Base-by-base conservation (phyloP, 257 asterid genomes). In the Nicotiana paniculata region DNA sequence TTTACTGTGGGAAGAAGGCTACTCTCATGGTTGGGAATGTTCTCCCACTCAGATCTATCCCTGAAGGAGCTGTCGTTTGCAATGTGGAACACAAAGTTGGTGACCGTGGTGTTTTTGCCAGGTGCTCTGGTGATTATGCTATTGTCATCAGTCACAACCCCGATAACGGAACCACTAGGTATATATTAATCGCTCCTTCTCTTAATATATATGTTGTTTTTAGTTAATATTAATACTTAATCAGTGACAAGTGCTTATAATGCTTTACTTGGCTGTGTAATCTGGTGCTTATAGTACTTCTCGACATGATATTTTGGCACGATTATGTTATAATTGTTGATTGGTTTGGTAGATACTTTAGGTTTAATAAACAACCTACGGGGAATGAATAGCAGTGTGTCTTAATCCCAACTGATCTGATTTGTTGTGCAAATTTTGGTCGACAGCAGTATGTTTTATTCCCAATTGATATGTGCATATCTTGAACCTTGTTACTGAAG, bases 21-120 rank as follows among this genome's bases (percentile, higher is more conserved):
- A 86, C 68, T 4, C 89, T 93, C 6, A 87, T 89, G 43, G 97
- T 93, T 6, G 97, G 97, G 0, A 93, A 93, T 81, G 96, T 93
- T 0, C 64, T 93, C 81, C 96, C 97, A 0, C 88, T 91, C 51
- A 89, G 96, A 90, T 90, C 94, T 9, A 85, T 93, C 70, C 97
- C 97, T 0, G 94, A 93, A 81, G 97, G 96, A 21, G 97, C 96
- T 18, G 94, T 93, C 2, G 92, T 93, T 1, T 91, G 97, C 86
- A 93, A 93, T 83, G 97, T 93, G 3, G 97, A 91, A 79, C 96
- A 93, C 24, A 91, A 91, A 35, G 91, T 91, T 57, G 97, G 97
- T 5, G 97, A 93, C 51, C 93, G 97, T 13, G 96, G 94, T 0
- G 92, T 89, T 21, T 85, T 93, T 9, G 97, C 96, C 64, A 90